Evolutionary conservation across 2,329 filamentous ascomycete genomes (phyloP), one percentile per base, ranked within the genome.

Genomic region (Myotisia sp.): DNA sequence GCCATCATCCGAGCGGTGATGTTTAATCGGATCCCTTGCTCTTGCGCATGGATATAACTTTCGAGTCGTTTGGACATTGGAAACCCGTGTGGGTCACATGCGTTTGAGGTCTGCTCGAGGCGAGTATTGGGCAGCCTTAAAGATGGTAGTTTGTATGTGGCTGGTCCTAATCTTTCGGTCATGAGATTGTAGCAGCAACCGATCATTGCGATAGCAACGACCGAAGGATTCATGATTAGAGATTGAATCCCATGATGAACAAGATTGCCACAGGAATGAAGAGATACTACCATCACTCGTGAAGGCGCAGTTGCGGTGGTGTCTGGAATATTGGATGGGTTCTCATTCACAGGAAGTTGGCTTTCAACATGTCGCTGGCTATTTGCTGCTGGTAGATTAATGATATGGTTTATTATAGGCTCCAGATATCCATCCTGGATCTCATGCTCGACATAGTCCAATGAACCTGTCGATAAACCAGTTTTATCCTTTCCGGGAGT

Each of bases 1-100:
- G 87, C 87, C 87, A 95, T 94, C 79, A 93, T 93, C 28, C 90
- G 74, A 1, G 90, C 85, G 3, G 90, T 98, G 51, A 95, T 93
- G 56, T 98, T 95, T 37, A 95, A 67, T 16, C 82, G 71, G 29
- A 95, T 67, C 2, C 85, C 84, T 16, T 55, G 54, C 6, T 66
- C 63, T 10, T 58, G 62, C 13, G 63, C 56, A 46, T 78, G 70
- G 3, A 58, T 50, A 55, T 72, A 56, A 50, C 67, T 53, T 37
- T 64, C 64, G 31, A 94, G 64, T 9, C 68, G 70, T 28, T 76
- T 64, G 38, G 82, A 92, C 79, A 98, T 90, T 0, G 90, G 90
- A 48, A 94, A 98, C 3, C 90, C 90, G 42, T 94, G 78, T 0
- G 83, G 81, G 48, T 95, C 90, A 45, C 71, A 75, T n/a, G 74